A percentile compares a stretch with the other conserved stretches of the same genome.
phyloP scores from a whole-genome alignment of 2,329 filamentous ascomycete species.

The Aspergillus sp. region DNA sequence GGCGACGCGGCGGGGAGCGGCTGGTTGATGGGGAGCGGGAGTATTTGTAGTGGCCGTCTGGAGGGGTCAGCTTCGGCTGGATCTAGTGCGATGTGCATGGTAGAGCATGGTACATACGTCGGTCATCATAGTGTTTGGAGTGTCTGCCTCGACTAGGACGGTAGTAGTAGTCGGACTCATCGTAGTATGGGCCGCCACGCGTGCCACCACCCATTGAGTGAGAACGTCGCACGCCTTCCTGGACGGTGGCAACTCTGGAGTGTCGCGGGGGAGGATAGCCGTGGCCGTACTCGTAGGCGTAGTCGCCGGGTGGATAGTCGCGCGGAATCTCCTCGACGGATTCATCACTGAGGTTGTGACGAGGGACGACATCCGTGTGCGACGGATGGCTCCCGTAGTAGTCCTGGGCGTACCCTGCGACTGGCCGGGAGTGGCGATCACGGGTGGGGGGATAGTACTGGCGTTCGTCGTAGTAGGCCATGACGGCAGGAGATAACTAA shows the following conservation, averaged over 20 bases:
- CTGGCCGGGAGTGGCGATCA: slow-evolving; percentile 30
- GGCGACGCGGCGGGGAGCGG: slow-evolving; percentile 38
- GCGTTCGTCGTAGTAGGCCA: slow-evolving; percentile 39
- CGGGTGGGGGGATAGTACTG: slow-evolving; percentile 23
- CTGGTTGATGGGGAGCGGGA: slow-evolving; percentile 38
- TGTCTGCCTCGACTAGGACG: slow-evolving; percentile 41
- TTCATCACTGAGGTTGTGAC: slow-evolving; percentile 65
- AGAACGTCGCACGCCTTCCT: slow-evolving; percentile 35
- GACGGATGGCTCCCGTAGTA: slow-evolving; percentile 17
- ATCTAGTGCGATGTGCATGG: not conserved
- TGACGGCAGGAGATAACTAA: slow-evolving; percentile 14
- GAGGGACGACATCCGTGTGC: slow-evolving; percentile 20
- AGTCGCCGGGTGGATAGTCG: slow-evolving; percentile 71
- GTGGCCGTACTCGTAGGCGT: slow-evolving; percentile 39
- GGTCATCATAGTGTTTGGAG: slow-evolving; percentile 46
- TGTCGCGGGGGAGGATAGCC: slow-evolving; percentile 22
- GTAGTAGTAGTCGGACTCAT: slow-evolving; percentile 26
- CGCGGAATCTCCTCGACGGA: slow-evolving; percentile 78
- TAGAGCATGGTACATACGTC: slow-evolving; percentile 24
- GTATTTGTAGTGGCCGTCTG: slow-evolving; percentile 31
- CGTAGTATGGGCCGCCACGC: slow-evolving; percentile 27
- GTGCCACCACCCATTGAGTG: slow-evolving; percentile 33
- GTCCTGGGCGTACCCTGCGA: slow-evolving; percentile 23
- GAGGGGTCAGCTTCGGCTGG: slow-evolving; percentile 3
- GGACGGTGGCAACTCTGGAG: slow-evolving; percentile 27